Percentiles rank a stretch among this genome's conserved stretches.
phyloP scores from a whole-genome alignment of 495 filamentous ascomycete genomes.

The Aspergillus campestris region DNA sequence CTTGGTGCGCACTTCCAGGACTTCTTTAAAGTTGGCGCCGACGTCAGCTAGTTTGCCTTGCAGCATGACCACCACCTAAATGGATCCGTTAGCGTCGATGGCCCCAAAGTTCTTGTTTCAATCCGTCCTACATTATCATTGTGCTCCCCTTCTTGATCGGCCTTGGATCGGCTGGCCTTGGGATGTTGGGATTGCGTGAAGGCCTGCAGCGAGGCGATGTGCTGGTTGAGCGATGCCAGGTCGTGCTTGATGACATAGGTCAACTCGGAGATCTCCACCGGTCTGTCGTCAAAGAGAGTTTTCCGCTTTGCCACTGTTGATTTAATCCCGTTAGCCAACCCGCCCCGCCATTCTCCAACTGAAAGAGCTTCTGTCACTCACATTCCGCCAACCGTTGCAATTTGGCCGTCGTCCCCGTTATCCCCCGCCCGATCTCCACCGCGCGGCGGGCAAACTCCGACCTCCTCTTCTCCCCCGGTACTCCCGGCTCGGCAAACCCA shows the following conservation, averaged over 20 bases:
- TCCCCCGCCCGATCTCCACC: constrained; percentile 82
- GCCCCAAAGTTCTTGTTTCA: background rate
- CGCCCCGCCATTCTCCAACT: background rate
- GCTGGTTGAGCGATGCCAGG: constrained; percentile 75
- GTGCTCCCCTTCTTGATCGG: constrained; percentile 87
- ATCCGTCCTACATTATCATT: constrained; percentile 68
- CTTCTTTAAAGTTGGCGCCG: constrained; percentile 90
- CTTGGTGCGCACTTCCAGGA: constrained; percentile 92
- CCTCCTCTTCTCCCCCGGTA: constrained; percentile 36
- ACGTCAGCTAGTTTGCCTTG: constrained; percentile 95
- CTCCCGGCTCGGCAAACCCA: constrained; percentile 44
- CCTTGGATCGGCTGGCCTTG: constrained; percentile 42
- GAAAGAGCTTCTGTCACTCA: constrained; percentile 29
- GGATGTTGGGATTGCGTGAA: constrained; percentile 66
- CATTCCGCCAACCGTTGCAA: constrained; percentile 82
- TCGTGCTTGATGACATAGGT: constrained; percentile 98
- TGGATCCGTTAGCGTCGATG: constrained; percentile 11
- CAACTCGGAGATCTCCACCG: constrained; percentile 93
- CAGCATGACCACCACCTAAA: constrained; percentile 70
- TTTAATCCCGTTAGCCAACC: background rate
- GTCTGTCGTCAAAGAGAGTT: constrained; percentile 93
- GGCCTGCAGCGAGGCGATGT: constrained; percentile 72
- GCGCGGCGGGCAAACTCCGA: constrained; percentile 87
- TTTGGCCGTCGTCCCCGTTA: constrained; percentile 88
- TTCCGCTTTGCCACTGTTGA: constrained; percentile 83